Percentiles rank a stretch among this genome's conserved stretches.
phyloP scores from a whole-genome alignment of 331 rosid genomes.

The Saraca asoca region DNA sequence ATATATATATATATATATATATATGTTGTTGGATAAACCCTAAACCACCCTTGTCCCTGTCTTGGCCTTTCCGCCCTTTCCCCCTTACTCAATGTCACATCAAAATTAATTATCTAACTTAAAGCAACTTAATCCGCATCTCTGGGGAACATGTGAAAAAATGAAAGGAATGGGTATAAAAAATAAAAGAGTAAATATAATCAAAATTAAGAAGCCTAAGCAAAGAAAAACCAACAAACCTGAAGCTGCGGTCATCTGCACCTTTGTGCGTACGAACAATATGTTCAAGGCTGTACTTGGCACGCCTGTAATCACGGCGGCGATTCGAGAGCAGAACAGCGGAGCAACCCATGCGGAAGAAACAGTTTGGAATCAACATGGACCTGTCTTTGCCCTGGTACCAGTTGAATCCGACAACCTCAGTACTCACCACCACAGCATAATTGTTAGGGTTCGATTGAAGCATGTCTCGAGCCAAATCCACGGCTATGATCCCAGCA shows the following conservation, averaged over 20 bases:
- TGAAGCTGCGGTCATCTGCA: conserved; percentile 92
- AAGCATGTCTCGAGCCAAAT: conserved; percentile 86
- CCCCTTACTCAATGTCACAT: neutral
- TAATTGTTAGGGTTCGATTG: conserved; percentile 79
- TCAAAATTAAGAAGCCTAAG: too few species aligned
- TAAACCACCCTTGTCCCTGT: too few species aligned
- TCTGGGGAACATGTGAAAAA: too few species aligned
- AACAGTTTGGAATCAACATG: conserved; percentile 86
- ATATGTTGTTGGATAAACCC: too few species aligned
- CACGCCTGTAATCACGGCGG: conserved; percentile 70
- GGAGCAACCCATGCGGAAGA: conserved; percentile 94
- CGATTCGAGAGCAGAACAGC: conserved; percentile 87
- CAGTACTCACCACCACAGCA: conserved; percentile 91
- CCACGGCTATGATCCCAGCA: conserved; percentile 83
- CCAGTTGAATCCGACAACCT: conserved; percentile 89
- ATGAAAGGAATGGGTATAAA: neutral
- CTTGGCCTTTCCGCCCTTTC: too few species aligned
- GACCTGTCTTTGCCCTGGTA: conserved; percentile 82
- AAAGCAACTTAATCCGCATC: too few species aligned
- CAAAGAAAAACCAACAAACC: conserved; percentile 41
- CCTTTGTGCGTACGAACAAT: conserved; percentile 94
- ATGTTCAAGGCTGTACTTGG: conserved; percentile 88
- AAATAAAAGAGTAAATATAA: neutral
- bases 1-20: too few species aligned
- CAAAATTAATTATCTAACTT: neutral